Percentiles rank a stretch among this genome's conserved stretches.
phyloP scores from a whole-genome alignment of 805 yeast genomes.

The Phaffomyces thermotolerans region DNA sequence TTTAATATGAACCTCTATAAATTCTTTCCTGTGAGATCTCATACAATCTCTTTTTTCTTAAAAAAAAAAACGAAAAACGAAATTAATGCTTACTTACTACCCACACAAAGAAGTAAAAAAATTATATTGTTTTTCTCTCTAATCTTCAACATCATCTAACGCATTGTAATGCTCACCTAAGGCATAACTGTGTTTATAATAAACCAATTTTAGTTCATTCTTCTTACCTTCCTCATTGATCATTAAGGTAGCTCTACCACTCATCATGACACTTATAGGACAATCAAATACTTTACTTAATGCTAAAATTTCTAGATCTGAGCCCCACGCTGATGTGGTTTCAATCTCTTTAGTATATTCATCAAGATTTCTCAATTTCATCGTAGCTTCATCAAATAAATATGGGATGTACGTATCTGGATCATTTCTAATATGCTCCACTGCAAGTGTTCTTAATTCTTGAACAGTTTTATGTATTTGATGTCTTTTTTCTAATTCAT shows the following conservation, averaged over 20 bases:
- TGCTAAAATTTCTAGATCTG: conserved; percentile 86
- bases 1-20: too few species aligned
- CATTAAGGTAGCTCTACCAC: conserved; percentile 60
- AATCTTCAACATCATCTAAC: conserved; percentile 35
- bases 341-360: conserved; percentile 64
- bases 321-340: conserved; percentile 91
- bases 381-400: conserved; percentile 70
- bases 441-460: conserved; percentile 58
- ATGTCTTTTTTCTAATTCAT: conserved; percentile 60
- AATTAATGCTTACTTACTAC: too few species aligned
- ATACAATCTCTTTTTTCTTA: background rate
- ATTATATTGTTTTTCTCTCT: background rate
- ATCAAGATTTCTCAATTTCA: conserved; percentile 54
- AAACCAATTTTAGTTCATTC: conserved; percentile 62
- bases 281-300: conserved; percentile 62
- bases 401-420: conserved; percentile 74
- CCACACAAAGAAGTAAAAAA: background rate
- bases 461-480: conserved; percentile 30
- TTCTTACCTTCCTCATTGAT: conserved; percentile 48
- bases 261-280: conserved; percentile 70
- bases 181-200: conserved; percentile 78
- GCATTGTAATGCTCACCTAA: conserved; percentile 96
- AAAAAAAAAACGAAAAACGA: background rate
- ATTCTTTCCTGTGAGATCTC: too few species aligned
- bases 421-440: conserved; percentile 54